Conservation (phyloP, 805 yeast species). For the Ascoidea rubescens region DNA sequence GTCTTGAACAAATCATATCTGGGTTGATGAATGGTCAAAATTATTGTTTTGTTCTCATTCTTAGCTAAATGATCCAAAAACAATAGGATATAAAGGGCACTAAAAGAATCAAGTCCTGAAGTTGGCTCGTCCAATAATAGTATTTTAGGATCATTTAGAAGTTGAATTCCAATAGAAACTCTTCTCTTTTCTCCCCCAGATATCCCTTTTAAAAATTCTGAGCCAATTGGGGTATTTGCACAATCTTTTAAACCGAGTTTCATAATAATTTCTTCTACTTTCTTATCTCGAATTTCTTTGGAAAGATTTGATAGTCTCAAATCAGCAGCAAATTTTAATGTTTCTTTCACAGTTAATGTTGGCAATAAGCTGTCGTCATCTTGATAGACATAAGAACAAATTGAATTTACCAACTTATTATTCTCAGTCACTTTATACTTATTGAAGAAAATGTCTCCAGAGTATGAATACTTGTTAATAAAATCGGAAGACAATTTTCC, state of each 20-base stretch:
- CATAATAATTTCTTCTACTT: constrained; percentile 43
- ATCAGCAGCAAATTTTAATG: constrained; percentile 56
- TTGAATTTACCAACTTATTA: constrained; percentile 21
- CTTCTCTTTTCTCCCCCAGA: constrained; percentile 77
- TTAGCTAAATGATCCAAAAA: constrained; percentile 42
- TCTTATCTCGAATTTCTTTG: constrained; percentile 16
- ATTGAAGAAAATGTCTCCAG: constrained; percentile 33
- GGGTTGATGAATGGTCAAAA: constrained; percentile 78
- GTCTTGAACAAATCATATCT: constrained; percentile 45
- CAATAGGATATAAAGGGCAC: constrained; percentile 53
- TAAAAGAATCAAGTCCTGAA: constrained; percentile 73
- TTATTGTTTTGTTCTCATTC: constrained; percentile 47
- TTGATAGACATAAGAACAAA: constrained; percentile 71
- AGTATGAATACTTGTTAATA: constrained; percentile 16
- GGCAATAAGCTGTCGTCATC: constrained; percentile 65
- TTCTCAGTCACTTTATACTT: constrained; percentile 18
- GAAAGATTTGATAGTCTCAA: constrained; percentile 38
- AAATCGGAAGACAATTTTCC: constrained; percentile 34
- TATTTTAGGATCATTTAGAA: constrained; percentile 58
- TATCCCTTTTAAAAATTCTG: constrained; percentile 46
- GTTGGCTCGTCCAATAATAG: constrained; percentile 80
- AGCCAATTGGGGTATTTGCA: constrained; percentile 59
- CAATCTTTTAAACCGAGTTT: constrained; percentile 62
- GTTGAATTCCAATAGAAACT: constrained; percentile 69
- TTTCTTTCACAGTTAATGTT: constrained; percentile 64